A percentile compares a stretch with the other conserved stretches of the same genome.
phyloP scores from a whole-genome alignment of 2,329 filamentous ascomycete genomes.

The Botrytis porri region DNA sequence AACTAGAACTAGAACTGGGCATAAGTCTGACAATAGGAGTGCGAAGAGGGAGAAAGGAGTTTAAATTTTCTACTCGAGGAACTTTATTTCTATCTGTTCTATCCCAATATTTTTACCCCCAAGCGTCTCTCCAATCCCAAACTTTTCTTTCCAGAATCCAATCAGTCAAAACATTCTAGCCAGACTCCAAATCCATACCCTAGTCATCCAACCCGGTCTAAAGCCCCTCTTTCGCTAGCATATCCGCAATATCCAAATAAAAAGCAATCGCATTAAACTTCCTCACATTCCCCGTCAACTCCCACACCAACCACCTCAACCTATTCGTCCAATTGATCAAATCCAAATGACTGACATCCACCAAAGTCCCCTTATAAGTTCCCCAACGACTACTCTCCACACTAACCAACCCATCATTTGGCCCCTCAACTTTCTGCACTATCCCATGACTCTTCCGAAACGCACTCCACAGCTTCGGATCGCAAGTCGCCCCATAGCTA shows the following conservation, averaged over 20 bases:
- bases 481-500: constrained; percentile 56
- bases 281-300: constrained; percentile 49
- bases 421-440: constrained; percentile 51
- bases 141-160: background rate
- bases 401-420: constrained; percentile 67
- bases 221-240: constrained; percentile 65
- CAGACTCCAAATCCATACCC: background rate
- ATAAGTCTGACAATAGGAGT: background rate
- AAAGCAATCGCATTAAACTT: constrained; percentile 67
- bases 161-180: background rate
- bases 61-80: background rate
- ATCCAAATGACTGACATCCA: constrained; percentile 61
- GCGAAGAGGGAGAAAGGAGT: background rate
- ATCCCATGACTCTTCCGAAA: constrained; percentile 54
- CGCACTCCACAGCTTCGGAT: constrained; percentile 62
- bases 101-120: background rate
- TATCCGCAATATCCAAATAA: constrained; percentile 64
- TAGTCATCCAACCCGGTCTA: constrained; percentile 19
- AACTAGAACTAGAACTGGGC: background rate
- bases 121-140: background rate
- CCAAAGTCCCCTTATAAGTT: constrained; percentile 60
- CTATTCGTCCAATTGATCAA: constrained; percentile 67
- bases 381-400: constrained; percentile 62
- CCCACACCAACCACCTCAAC: constrained; percentile 54
- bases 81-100: background rate